Evolutionary conservation across 495 filamentous ascomycete species (phyloP).

Genomic region (Hypoxylon perforatum): DNA sequence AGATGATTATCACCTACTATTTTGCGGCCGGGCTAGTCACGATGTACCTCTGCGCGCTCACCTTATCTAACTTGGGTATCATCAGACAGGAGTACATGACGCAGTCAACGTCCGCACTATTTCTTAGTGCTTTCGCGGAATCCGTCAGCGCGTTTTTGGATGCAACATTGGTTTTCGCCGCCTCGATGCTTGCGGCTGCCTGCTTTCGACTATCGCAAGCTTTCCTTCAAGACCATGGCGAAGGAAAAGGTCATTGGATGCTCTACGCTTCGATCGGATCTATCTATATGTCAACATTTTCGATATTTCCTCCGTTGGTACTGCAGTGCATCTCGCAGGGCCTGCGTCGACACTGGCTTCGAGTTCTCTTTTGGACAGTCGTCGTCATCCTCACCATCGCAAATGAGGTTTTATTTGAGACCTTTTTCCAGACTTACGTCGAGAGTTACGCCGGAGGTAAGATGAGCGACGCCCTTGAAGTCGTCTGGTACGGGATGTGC

Average conservation of each 20-base stretch:
- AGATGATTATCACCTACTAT: conserved; percentile 25
- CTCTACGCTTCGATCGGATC: conserved; percentile 19
- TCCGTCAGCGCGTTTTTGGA: conserved; percentile 29
- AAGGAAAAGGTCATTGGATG: conserved; percentile 14
- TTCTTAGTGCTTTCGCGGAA: conserved; percentile 11
- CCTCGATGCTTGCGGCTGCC: conserved; percentile 25
- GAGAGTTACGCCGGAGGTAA: not conserved
- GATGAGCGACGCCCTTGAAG: not conserved
- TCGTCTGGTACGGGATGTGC: conserved; percentile 12
- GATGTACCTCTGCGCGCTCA: conserved; percentile 6
- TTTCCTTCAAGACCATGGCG: not conserved
- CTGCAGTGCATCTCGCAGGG: conserved; percentile 9
- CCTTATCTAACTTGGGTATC: not conserved
- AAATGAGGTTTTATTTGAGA: conserved; percentile 13
- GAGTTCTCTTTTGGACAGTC: conserved; percentile 9
- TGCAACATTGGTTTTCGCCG: conserved; percentile 13
- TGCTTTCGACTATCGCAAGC: conserved; percentile 19
- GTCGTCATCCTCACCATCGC: conserved; percentile 8
- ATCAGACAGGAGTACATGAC: not conserved
- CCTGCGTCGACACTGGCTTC: conserved; percentile 22
- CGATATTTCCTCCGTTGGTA: conserved; percentile 14
- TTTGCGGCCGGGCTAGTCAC: conserved; percentile 11
- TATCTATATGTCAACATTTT: conserved; percentile 27
- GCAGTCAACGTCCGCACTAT: not conserved
- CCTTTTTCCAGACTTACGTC: not conserved